Evolutionary conservation across 2,329 filamentous ascomycete species (phyloP), one percentile per base, ranked within the genome.

Genomic region (Lachnellula cervina): DNA sequence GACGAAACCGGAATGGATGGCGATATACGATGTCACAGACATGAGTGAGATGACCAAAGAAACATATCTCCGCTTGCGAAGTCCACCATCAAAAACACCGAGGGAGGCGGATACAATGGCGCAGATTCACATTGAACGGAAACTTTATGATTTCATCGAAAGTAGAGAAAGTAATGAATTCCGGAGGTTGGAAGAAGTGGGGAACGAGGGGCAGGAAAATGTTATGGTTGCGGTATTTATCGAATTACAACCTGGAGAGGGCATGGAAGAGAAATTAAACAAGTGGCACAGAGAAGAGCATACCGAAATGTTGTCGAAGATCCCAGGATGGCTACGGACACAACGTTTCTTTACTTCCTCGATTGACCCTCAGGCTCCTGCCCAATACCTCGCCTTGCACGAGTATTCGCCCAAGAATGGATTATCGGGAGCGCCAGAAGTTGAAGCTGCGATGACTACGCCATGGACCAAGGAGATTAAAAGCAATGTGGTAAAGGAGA

Each of bases 281-380:
- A 82, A 78, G 67, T 95, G 89, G 89, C 88, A 89, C 67, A 73
- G 80, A 32, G 82, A 91, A 59, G 89, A 94, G 69, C 89, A 94
- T 69, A 77, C 87, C 19, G 77, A 79, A 2, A 80, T 91, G 79
- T 69, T 95, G 56, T 76, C 85, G 59, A 87, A 87, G 66, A 80
- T 92, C 0, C 86, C 88, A 0, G 90, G 90, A 4, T 96, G 90
- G 89, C 73, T 88, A 57, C 83, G 90, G 38, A 87, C 86, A 16
- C 79, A 90, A 40, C 74, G 87, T 43, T 91, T 87, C 71, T 79
- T 81, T 56, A 88, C 87, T 3, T 86, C 85, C 0, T 76, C 77
- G 34, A 75, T 90, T 2, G 83, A 86, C 54, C 74, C 80, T 21
- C 76, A 80, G 17, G 77, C 78, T 21, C 72, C 76, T 5, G 76